These are phyloP conservation scores for Claviceps humidiphila DNA, from an alignment of 2,329 filamentous ascomycete species.

Conservation along the genomic window DNA sequence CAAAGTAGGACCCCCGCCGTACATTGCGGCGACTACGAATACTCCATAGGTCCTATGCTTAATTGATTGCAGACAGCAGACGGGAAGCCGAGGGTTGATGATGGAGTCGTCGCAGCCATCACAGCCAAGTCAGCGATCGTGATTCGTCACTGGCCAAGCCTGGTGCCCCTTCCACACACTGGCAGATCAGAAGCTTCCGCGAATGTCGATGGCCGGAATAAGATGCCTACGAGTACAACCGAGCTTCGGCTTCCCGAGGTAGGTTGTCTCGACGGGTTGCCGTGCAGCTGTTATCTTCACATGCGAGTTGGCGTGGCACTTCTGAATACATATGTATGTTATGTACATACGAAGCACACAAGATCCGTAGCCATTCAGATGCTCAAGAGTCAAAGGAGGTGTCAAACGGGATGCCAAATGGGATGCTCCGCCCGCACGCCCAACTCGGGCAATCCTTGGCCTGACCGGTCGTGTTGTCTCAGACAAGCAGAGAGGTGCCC, in stretches of 20 bases:
- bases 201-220: background rate
- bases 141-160: too few species aligned
- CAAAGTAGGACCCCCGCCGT: too few species aligned
- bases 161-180: background rate
- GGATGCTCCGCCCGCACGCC: constrained; percentile 1
- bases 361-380: too few species aligned
- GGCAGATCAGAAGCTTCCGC: background rate
- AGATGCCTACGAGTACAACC: background rate
- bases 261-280: background rate
- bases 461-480: constrained; percentile 7
- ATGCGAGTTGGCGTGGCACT: background rate
- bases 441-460: background rate
- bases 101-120: background rate
- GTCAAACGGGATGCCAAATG: background rate
- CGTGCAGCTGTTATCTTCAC: background rate
- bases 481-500: background rate
- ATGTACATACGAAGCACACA: too few species aligned
- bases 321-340: too few species aligned
- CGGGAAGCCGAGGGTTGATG: too few species aligned
- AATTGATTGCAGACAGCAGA: background rate
- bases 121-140: background rate
- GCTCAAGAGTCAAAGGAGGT: too few species aligned
- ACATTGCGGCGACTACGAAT: background rate
- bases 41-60: background rate
- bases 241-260: background rate